Base-by-base conservation (phyloP, 73 alveolate genomes). In the Paramecium tetraurelia region DNA sequence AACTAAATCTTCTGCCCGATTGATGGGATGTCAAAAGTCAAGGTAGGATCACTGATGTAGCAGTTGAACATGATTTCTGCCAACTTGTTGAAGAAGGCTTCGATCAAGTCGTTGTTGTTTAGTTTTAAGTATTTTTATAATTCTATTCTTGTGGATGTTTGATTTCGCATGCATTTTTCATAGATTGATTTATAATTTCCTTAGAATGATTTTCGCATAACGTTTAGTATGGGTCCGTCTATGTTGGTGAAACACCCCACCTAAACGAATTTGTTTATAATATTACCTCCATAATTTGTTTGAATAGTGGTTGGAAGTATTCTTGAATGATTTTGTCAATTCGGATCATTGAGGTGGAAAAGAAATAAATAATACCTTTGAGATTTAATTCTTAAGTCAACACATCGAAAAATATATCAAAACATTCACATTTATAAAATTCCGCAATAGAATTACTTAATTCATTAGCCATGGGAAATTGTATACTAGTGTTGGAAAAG, bases 171-270 rank as follows among this genome's bases (percentile, higher is more conserved):
- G 68, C 97, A 95, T 40, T 93, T 93, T 18, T 75, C 92, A 83
- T 87, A 94, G 58, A 97, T 94, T 57, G 80, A 18, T 89, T 96
- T 97, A 96, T 98, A 98, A 76, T 97, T 97, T 40, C 89, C 94
- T 94, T 98, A 97, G 92, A 96, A 98, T 43, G 98, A 94, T 86
- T 98, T 98, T 86, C 98, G 93, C 87, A 98, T 86, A 9, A 98
- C 99, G 92, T 97, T 98, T 29, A 94, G 95, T 76, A 98, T 97
- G 20, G 99, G 99, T 27, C 99, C 99, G 46, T 97, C 99, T 38
- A 96, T 92, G 31, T 90, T 93, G 8, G 87, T 98, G 58, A 94
- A 72, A 43, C 98, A 96, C 59, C 96, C 93, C 7, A 40, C 59
- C 86, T 72, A 36, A 36, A 16, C 21, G 14, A 11, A 18, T 53